Evolutionary conservation across 495 filamentous ascomycete species (phyloP), one percentile per base, ranked within the genome.

Genomic region (Penicillium fimorum): DNA sequence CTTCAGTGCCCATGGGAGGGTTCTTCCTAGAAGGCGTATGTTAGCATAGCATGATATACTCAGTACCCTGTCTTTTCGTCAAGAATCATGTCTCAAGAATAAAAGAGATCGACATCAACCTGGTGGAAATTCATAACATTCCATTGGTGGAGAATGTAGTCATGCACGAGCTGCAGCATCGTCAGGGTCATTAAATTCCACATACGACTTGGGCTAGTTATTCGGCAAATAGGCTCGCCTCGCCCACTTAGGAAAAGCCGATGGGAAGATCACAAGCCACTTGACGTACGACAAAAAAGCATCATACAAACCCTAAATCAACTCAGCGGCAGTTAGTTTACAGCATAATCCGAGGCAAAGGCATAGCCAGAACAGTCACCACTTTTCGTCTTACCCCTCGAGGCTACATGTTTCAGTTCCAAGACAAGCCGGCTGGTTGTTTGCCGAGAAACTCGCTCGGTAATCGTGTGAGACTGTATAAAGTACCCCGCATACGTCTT

Each of bases 131-230:
- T 15, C 46, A 50, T 33, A 37, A 18, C 25, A 43, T 56, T 46
- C 54, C 38, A 29, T 43, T 56, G 46, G n/a, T 56, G 22, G 49
- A 49, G 11, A 56, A 47, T 43, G 47, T 50, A 5, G 46, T 46
- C 20, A 27, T 56, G 24, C 54, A 56, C 20, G 54, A 45, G 24
- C 54, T 37, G 54, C 17, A 56, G 46, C 35, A 56, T 45, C 4
- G 50, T 56, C 22, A 27, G 50, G 25, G 13, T 50, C 12, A 20
- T 38, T n/a, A 56, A 38, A 56, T 27, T 38, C 47, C 38, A 49
- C 32, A 29, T 43, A 44, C 8, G 54, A 38, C 11, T 24, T 50
- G 12, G 46, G 38, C 15, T 37, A 44, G 35, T 56, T 35, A 18
- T 50, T 44, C 15, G 46, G 29, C 9, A 27, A 50, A 13, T 37